Percentiles rank a stretch among this genome's conserved stretches.
Evolutionary conservation across 2,329 filamentous ascomycete species (phyloP).

Genomic region (Trichophyton schoenleinii): DNA sequence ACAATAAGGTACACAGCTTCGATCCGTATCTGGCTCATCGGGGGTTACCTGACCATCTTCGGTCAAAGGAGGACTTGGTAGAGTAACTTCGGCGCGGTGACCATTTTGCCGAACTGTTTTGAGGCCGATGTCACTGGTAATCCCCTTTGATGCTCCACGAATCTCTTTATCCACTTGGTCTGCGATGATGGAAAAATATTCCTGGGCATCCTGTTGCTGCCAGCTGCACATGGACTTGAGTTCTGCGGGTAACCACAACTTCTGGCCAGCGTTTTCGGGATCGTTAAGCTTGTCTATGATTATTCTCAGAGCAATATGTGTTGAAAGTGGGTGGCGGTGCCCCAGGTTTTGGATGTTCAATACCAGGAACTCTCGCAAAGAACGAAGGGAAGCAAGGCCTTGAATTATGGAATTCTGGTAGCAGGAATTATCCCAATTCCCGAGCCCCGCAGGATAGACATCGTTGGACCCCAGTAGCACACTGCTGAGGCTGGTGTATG

Average conservation of each 20-base stretch:
- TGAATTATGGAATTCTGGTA: conserved; percentile 96
- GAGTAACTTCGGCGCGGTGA: background rate
- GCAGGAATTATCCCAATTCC: conserved; percentile 90
- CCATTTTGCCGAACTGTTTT: conserved; percentile 17
- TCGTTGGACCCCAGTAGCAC: conserved; percentile 26
- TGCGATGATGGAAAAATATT: conserved; percentile 85
- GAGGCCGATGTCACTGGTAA: conserved; percentile 34
- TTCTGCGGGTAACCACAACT: conserved; percentile 67
- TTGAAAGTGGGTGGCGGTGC: conserved; percentile 30
- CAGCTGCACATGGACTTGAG: conserved; percentile 89
- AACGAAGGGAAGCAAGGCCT: conserved; percentile 61
- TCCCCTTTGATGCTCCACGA: conserved; percentile 36
- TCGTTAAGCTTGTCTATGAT: conserved; percentile 61
- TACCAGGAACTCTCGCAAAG: conserved; percentile 56
- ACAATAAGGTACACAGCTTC: conserved; percentile 27
- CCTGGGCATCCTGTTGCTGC: conserved; percentile 94
- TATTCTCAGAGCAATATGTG: conserved; percentile 46
- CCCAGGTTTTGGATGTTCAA: conserved; percentile 27
- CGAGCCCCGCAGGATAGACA: conserved; percentile 49
- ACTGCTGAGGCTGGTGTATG: conserved; percentile 42
- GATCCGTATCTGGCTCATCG: conserved; percentile 8
- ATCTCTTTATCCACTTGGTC: conserved; percentile 75
- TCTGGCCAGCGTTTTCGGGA: conserved; percentile 56
- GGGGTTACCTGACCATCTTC: conserved; percentile 10
- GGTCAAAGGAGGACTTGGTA: conserved; percentile 9